Conservation (phyloP, 176 grass and related monocot species). For the Hordeum marinum region DNA sequence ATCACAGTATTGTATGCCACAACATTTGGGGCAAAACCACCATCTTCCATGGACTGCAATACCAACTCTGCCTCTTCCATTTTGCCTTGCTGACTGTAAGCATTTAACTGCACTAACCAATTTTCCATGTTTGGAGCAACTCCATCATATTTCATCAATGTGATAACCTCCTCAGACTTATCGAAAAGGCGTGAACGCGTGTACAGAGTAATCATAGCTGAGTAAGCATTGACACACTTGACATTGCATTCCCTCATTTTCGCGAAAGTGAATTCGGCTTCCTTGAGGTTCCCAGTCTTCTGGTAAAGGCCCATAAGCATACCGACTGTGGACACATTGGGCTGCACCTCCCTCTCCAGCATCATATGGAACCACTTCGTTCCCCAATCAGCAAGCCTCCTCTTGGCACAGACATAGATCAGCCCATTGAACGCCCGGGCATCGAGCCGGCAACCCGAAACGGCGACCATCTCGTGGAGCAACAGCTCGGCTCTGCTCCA, state of each 20-base stretch:
- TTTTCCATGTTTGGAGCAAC: slow-evolving; percentile 73
- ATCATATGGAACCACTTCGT: slow-evolving; percentile 80
- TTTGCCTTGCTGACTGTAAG: slow-evolving; percentile 85
- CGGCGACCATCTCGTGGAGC: slow-evolving; percentile 62
- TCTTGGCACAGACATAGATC: slow-evolving; percentile 84
- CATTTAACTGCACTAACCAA: slow-evolving; percentile 81
- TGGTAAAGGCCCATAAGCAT: slow-evolving; percentile 95
- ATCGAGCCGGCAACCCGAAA: slow-evolving; percentile 50
- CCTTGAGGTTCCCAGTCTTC: slow-evolving; percentile 50
- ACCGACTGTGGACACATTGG: slow-evolving; percentile 65
- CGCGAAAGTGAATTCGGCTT: slow-evolving; percentile 64
- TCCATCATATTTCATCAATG: slow-evolving; percentile 55
- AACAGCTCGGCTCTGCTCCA: slow-evolving; percentile 60
- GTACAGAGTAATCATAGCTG: slow-evolving; percentile 76
- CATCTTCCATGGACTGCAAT: slow-evolving; percentile 48
- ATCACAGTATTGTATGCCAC: slow-evolving; percentile 93
- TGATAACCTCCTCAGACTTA: slow-evolving; percentile 69
- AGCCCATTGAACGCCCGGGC: slow-evolving; percentile 64
- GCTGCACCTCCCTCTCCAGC: slow-evolving; percentile 59
- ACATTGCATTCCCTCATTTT: slow-evolving; percentile 60
- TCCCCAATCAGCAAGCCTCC: slow-evolving; percentile 68
- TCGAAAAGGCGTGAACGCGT: slow-evolving; percentile 48
- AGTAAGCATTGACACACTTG: slow-evolving; percentile 73
- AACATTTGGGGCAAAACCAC: slow-evolving; percentile 55
- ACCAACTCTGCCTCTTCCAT: slow-evolving; percentile 60